phyloP scores from a whole-genome alignment of 2,329 filamentous ascomycete genomes.

The Nothophaeocryptopus gaeumannii region DNA sequence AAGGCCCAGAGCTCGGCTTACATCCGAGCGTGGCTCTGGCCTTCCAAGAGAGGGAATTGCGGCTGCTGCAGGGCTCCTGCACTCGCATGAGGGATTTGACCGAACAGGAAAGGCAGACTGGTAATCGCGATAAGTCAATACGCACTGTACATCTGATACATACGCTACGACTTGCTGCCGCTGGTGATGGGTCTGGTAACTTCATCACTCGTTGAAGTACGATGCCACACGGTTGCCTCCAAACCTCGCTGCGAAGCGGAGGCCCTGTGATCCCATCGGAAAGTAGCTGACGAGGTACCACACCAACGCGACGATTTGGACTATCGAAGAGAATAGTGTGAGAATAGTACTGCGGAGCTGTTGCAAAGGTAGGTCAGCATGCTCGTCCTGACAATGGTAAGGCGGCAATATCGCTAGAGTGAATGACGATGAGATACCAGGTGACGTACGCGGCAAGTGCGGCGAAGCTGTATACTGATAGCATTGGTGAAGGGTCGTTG shows the following conservation, averaged over 20 bases:
- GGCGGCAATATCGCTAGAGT: conserved; percentile 1
- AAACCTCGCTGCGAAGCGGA: conserved; percentile 82
- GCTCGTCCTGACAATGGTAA: conserved; percentile 2
- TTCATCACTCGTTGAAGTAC: conserved; percentile 38
- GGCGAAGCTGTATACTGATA: neutral
- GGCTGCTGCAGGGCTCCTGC: neutral
- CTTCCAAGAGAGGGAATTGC: neutral
- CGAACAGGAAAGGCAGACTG: neutral
- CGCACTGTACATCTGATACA: conserved; percentile 9
- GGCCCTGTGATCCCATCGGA: conserved; percentile 86
- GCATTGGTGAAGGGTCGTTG: neutral
- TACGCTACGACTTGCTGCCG: conserved; percentile 5
- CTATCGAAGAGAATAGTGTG: conserved; percentile 77
- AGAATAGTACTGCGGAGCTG: conserved; percentile 81
- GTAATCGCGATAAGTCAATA: neutral
- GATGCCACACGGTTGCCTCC: conserved; percentile 79
- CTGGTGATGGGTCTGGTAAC: conserved; percentile 1
- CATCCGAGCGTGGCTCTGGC: neutral
- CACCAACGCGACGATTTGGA: conserved; percentile 76
- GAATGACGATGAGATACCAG: conserved; percentile 8
- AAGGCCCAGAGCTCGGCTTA: conserved; percentile 3
- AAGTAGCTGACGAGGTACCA: conserved; percentile 99
- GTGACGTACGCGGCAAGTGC: conserved; percentile 7
- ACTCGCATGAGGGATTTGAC: neutral
- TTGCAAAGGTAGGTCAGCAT: conserved; percentile 33